These are phyloP conservation scores for Aspergillus coremiiformis DNA, from an alignment of 495 filamentous ascomycete genomes.

Conservation along the genomic window DNA sequence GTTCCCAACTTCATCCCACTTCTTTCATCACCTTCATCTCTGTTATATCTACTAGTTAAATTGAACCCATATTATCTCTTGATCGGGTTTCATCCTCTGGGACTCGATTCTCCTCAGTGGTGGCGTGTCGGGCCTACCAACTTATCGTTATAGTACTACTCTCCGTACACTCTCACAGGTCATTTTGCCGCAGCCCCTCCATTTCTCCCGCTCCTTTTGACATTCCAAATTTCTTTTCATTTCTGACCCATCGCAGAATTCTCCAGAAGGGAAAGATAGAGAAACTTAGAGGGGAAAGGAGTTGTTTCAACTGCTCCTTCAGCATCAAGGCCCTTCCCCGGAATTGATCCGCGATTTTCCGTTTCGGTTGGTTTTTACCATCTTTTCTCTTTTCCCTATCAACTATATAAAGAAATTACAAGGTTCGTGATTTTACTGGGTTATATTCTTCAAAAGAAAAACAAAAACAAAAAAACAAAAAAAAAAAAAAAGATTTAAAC, in stretches of 20 bases:
- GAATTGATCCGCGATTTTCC: background rate
- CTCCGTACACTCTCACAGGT: too few species aligned
- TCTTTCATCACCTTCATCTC: constrained; percentile 1
- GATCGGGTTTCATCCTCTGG: background rate
- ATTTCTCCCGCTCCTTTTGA: background rate
- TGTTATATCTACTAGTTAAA: background rate
- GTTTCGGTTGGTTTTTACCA: background rate
- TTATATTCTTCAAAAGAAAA: too few species aligned
- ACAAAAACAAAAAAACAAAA: too few species aligned
- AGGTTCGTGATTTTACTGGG: background rate
- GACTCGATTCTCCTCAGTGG: background rate
- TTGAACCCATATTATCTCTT: background rate
- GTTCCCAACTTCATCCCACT: background rate
- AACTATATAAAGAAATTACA: background rate
- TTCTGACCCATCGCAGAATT: background rate
- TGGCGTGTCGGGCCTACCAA: background rate
- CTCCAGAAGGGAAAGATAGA: background rate
- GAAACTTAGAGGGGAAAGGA: constrained; percentile 1
- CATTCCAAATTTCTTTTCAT: constrained; percentile 1
- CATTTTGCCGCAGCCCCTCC: background rate
- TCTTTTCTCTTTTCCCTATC: background rate
- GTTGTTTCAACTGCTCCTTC: background rate
- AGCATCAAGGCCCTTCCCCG: background rate
- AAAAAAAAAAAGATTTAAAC: too few species aligned
- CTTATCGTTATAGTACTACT: too few species aligned